These are phyloP conservation scores for Posidonia oceanica DNA, from an alignment of 116 monocot genomes.

Conservation along the genomic window DNA sequence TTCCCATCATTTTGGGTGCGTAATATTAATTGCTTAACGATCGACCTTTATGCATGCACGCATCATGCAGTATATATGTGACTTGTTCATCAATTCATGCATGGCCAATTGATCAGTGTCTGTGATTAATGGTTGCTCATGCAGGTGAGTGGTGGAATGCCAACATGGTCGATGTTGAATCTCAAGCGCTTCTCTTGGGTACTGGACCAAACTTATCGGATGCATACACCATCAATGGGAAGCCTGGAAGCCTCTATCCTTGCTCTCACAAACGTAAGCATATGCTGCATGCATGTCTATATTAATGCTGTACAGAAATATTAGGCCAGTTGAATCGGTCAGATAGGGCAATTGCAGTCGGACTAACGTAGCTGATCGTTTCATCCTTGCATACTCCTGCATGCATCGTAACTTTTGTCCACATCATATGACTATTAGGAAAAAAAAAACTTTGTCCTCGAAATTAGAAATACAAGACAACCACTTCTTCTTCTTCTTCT, in stretches of 20 bases:
- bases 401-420: too few species aligned
- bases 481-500: too few species aligned
- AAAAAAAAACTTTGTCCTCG: too few species aligned
- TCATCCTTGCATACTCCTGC: not conserved
- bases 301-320: too few species aligned
- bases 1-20: slow-evolving; percentile 38
- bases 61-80: not conserved
- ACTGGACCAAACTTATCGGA: slow-evolving; percentile 36
- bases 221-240: slow-evolving; percentile 61
- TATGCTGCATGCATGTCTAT: too few species aligned
- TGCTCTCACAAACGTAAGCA: slow-evolving; percentile 27
- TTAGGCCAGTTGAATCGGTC: not conserved
- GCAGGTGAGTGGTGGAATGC: slow-evolving; percentile 60
- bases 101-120: not conserved
- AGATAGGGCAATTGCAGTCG: not conserved
- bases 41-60: not conserved
- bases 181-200: slow-evolving; percentile 19
- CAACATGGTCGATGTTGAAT: slow-evolving; percentile 24
- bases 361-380: not conserved
- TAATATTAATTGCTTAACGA: not conserved
- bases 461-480: too few species aligned
- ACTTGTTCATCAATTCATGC: too few species aligned
- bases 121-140: not conserved
- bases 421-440: too few species aligned
- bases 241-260: slow-evolving; percentile 47